Evolutionary conservation across 345 rosid genomes (phyloP), one percentile per base, ranked within the genome.

Genomic region (Hypericum perforatum): DNA sequence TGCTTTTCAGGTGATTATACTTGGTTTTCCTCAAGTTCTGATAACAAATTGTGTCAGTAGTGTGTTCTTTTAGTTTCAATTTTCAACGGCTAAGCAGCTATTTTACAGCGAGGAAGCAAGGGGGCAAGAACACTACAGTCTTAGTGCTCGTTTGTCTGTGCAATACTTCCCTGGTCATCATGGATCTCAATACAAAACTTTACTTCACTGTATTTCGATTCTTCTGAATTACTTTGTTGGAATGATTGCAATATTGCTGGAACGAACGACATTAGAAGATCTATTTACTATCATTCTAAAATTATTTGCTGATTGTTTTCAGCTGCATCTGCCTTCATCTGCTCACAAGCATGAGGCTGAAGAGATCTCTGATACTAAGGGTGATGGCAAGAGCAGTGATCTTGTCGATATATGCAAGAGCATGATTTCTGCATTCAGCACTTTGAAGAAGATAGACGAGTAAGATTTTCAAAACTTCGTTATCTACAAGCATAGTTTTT

Each of bases 1-100:
- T 67, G 95, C 75, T 59, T 86, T 91, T 64, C 71, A 77, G 77
- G 96, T 90, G 66, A 76, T 59, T 44, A 9, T 8, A 6, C 37
- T 45, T 45, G 0, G 9, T 48, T 57, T 52, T 37, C 37, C 32
- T 22, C 32, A 4, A 22, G 32, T 22, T 22, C 32, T 22, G 32
- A 22, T 22, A 22, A 22, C 32, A 22, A 22, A 22, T 22, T 22
- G 4, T 22, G 32, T 22, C 32, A 22, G 1, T 22, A 22, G 4
- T 1, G 1, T 22, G 32, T 22, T 11, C 16, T 32, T 2, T 10
- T 2, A 44, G 7, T 45, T 39, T 57, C 37, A 29, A 49, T 32
- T 52, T 5, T 13, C 38, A 52, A 45, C n/a, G 32, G 45, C 8
- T 0, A 43, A 50, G 29, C 2, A 22, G 4, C 32, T 22, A 4